Base-by-base conservation (phyloP, 768 basidiomycete genomes). In the Baorangia bicolor region DNA sequence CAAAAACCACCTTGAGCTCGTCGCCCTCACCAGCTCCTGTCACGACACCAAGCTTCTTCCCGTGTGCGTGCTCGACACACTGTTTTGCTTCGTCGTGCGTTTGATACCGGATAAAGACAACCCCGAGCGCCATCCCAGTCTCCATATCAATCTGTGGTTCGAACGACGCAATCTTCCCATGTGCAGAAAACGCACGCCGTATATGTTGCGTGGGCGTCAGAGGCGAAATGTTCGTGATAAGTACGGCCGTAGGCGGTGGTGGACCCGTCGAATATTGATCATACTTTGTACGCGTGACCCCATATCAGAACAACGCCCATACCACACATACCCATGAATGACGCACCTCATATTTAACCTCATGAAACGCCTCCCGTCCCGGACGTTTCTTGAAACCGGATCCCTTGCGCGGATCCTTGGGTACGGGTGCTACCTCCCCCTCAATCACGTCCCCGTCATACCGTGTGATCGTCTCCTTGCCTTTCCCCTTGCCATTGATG, bases 81-180 rank as follows among this genome's bases (percentile, higher is more conserved):
- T 72, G 65, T 53, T 77, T 78, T 5, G 93, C 94, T 41, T 90
- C 86, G 16, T 86, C 84, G 57, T 86, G 83, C 0, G 80, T 74
- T 18, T 71, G 65, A 65, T 75, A 98, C 59, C 81, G 83, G 59
- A 98, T 80, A 65, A 83, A 84, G 39, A 92, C 83, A 39, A 98
- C 82, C 3, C 95, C 94, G 1, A 97, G 80, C 2, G 87, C 82
- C 46, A 83, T 86, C 4, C 94, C 94, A n/a, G 85, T 92, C 48
- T 80, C 78, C 53, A 81, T 79, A 72, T 96, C 90, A 55, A 89
- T 82, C 64, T 93, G 89, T 12, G 86, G 80, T 54, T 94, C 91
- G 54, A 92, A 85, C 4, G 84, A 79, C 7, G 74, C 53, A 53
- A 94, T 75, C 16, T 74, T 67, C 2, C 93, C 94, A 64, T 88